These are phyloP conservation scores for Sporodiniella umbellata DNA, from an alignment of 371 early-diverging fungal genomes.

Conservation along the genomic window DNA sequence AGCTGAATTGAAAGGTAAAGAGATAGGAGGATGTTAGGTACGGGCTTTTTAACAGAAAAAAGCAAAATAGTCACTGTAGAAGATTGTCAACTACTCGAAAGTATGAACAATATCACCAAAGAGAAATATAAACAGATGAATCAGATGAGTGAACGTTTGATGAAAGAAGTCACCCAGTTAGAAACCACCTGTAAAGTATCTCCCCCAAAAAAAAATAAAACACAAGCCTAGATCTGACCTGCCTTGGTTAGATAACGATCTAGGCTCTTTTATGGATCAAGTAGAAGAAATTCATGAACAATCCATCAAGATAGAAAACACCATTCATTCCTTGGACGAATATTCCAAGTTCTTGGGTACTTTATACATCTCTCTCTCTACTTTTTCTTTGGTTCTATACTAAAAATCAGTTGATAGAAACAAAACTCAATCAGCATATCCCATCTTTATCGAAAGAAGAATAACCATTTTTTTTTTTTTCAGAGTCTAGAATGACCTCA, in stretches of 20 bases:
- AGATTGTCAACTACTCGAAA: conserved; percentile 56
- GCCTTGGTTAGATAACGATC: conserved; percentile 46
- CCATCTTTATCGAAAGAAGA: no score
- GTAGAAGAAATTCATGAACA: conserved; percentile 61
- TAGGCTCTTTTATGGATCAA: conserved; percentile 49
- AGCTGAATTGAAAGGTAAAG: conserved; percentile 51
- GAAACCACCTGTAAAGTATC: conserved; percentile 54
- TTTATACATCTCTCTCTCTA: conserved; percentile 20
- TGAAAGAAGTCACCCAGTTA: conserved; percentile 57
- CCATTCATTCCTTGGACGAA: conserved; percentile 54
- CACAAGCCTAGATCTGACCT: no score
- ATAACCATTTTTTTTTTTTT: conserved; percentile 1
- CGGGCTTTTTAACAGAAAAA: not conserved
- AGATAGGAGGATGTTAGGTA: not conserved
- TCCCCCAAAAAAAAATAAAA: no score
- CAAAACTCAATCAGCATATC: no score
- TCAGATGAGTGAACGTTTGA: conserved; percentile 55
- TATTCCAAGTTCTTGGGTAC: conserved; percentile 62
- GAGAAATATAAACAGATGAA: conserved; percentile 61
- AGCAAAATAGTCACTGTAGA: conserved; percentile 47
- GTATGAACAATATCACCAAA: conserved; percentile 56
- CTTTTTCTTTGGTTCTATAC: no score
- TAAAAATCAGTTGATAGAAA: no score
- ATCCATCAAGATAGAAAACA: conserved; percentile 53
- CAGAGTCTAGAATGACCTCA: no score